These are phyloP conservation scores for Rubia yunnanensis DNA, from an alignment of 257 asterid genomes.

Conservation along the genomic window DNA sequence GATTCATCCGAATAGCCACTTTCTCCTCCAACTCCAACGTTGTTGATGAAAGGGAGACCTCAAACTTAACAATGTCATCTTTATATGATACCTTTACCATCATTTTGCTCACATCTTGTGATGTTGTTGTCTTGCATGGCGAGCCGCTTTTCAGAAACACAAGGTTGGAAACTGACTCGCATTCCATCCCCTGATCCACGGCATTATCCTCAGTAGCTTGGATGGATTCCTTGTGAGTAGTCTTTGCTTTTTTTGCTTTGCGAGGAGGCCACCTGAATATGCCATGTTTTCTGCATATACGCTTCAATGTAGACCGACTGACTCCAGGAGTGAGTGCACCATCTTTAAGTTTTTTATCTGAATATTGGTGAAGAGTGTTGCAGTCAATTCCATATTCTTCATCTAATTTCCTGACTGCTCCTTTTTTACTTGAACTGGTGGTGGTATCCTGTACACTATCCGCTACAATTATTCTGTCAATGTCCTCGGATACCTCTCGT, in stretches of 20 bases:
- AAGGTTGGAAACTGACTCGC: background rate
- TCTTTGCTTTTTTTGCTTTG: background rate
- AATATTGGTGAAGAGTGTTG: slow-evolving; percentile 4
- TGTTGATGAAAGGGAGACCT: background rate
- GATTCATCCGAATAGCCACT: slow-evolving; percentile 11
- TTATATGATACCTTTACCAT: background rate
- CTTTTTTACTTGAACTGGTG: background rate
- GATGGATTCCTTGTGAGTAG: background rate
- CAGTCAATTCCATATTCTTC: slow-evolving; percentile 6
- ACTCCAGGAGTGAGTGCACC: slow-evolving; percentile 6
- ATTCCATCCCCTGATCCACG: background rate
- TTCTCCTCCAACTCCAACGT: background rate
- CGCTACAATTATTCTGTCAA: background rate
- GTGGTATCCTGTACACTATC: background rate
- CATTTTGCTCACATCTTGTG: background rate
- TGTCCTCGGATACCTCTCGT: too few relatives aligned
- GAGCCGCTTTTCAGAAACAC: background rate
- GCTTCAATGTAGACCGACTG: slow-evolving; percentile 5
- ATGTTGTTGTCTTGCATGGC: background rate
- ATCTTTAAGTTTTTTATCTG: background rate
- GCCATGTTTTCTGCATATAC: slow-evolving; percentile 12
- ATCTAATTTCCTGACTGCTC: slow-evolving; percentile 1
- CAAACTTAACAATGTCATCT: background rate
- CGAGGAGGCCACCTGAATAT: slow-evolving; percentile 8
- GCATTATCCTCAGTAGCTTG: background rate